Conservation (phyloP, 306 rosid species). For the Ormosia semicastrata region DNA sequence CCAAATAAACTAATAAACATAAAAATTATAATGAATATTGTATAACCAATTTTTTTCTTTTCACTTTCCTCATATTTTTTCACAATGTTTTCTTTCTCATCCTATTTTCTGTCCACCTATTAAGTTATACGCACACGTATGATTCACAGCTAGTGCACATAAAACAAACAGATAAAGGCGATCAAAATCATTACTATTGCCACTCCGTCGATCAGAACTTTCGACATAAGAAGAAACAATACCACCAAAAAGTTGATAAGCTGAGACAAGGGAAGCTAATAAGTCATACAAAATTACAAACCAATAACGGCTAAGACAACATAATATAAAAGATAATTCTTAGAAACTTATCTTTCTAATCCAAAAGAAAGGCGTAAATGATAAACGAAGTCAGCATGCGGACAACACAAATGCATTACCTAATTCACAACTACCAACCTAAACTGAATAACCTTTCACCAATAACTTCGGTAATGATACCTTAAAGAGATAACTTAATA, state of each 20-base stretch:
- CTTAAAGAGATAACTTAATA: neutral
- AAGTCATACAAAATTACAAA: neutral
- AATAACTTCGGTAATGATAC: slow-evolving; percentile 9
- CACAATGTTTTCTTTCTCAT: too few relatives aligned
- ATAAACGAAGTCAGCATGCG: slow-evolving; percentile 17
- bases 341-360: neutral
- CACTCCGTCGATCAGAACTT: neutral
- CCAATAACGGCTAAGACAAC: neutral
- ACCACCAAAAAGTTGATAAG: neutral
- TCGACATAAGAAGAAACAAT: neutral
- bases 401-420: slow-evolving; percentile 23
- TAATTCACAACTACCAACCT: slow-evolving; percentile 21
- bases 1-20: too few relatives aligned
- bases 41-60: too few relatives aligned
- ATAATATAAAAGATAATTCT: neutral
- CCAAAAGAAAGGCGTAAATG: neutral
- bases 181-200: neutral
- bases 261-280: neutral
- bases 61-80: too few relatives aligned
- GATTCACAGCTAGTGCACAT: neutral
- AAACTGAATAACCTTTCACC: slow-evolving; percentile 21
- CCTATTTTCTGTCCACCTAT: too few relatives aligned
- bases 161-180: neutral
- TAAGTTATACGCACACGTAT: neutral
- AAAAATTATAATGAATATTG: too few relatives aligned